Percentiles rank a stretch among this genome's conserved stretches.
Evolutionary conservation across 108 stramenopile genomes (phyloP).

Genomic region (Parmales sp.): DNA sequence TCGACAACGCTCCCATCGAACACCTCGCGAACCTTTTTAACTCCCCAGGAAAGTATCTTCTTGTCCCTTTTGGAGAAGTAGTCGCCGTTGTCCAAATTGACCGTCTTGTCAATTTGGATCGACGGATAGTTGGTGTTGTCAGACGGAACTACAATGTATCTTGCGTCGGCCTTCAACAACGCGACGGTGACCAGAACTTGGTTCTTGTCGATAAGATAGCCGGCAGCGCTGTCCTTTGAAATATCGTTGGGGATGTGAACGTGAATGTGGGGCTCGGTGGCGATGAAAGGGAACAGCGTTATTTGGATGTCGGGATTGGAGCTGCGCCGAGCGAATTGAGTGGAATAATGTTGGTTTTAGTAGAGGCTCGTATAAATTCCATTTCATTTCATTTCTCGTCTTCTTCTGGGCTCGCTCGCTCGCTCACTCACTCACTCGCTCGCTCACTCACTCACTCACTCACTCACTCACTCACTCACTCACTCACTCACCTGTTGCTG

Average conservation of each 20-base stretch:
- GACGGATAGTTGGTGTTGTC: background rate
- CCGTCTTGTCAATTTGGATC: background rate
- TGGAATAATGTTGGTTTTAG: too few relatives aligned
- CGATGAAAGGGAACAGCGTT: background rate
- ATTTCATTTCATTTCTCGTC: too few relatives aligned
- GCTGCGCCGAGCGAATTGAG: too few relatives aligned
- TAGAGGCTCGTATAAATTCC: too few relatives aligned
- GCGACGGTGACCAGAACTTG: background rate
- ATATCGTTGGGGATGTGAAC: background rate
- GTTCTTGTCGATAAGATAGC: too few relatives aligned
- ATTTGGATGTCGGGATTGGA: background rate
- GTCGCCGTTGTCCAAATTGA: background rate
- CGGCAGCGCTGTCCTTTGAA: background rate
- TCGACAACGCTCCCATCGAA: too few relatives aligned
- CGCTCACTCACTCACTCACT: too few relatives aligned
- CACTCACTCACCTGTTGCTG: too few relatives aligned
- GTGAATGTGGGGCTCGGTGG: background rate
- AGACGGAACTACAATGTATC: background rate
- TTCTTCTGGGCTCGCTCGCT: too few relatives aligned
- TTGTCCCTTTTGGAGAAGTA: background rate
- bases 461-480: too few relatives aligned
- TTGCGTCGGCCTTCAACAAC: background rate
- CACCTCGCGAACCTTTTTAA: background rate
- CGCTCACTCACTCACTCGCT: too few relatives aligned
- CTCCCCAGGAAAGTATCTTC: background rate